Conservation (phyloP, 345 rosid genomes). For the Populus euphratica region DNA sequence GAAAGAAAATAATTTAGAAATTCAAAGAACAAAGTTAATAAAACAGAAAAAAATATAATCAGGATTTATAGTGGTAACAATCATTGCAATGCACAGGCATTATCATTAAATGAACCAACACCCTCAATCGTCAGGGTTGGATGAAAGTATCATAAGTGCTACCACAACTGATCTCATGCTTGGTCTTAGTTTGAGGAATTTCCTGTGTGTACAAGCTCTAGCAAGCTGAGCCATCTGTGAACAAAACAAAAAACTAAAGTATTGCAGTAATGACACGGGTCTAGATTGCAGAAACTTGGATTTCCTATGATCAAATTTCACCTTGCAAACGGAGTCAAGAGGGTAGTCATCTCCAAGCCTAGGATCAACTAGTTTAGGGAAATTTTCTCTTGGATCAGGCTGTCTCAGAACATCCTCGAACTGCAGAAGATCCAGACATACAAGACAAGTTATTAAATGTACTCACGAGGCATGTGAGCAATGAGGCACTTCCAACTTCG, state of each 20-base stretch:
- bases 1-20: neutral
- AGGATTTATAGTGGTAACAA: too few relatives aligned
- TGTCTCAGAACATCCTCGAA: constrained; percentile 68
- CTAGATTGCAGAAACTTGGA: neutral
- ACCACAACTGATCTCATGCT: constrained; percentile 80
- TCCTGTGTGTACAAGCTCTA: constrained; percentile 68
- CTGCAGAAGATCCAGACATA: constrained; percentile 29
- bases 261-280: neutral
- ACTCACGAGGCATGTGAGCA: constrained; percentile 75
- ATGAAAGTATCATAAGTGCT: constrained; percentile 66
- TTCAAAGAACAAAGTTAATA: too few relatives aligned
- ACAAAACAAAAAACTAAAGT: neutral
- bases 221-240: constrained; percentile 81
- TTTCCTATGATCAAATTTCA: constrained; percentile 5
- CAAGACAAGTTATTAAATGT: constrained; percentile 37
- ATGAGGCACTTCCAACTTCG: constrained; percentile 70
- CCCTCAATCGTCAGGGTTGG: constrained; percentile 75
- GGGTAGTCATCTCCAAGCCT: constrained; percentile 72
- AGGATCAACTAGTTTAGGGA: constrained; percentile 59
- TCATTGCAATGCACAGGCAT: neutral
- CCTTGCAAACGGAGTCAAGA: constrained; percentile 69
- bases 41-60: too few relatives aligned
- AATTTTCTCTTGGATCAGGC: constrained; percentile 53
- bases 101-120: constrained; percentile 19
- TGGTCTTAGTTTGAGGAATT: constrained; percentile 67